These are phyloP conservation scores for Phaeosphaeria sp. DNA, from an alignment of 2,329 filamentous ascomycete genomes.

Conservation along the genomic window DNA sequence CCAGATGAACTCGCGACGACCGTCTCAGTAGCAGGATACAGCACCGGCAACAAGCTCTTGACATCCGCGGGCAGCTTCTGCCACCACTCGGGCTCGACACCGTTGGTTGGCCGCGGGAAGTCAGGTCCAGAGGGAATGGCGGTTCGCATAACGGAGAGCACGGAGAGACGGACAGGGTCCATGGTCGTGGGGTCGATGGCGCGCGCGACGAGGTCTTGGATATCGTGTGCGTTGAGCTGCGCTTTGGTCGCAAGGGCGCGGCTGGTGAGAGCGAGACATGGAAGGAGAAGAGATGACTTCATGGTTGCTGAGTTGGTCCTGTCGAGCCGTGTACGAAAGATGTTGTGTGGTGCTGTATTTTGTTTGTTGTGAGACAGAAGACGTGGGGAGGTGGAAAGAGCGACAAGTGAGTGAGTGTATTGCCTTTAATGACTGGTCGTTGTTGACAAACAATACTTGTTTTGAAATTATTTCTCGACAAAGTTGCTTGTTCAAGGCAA, in stretches of 20 bases:
- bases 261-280: not conserved
- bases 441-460: constrained; percentile 18
- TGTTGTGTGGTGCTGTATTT: constrained; percentile 2
- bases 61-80: constrained; percentile 17
- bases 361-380: not conserved
- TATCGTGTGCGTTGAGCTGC: not conserved
- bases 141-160: constrained; percentile 22
- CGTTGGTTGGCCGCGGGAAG: constrained; percentile 10
- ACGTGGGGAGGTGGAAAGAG: not conserved
- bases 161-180: constrained; percentile 18
- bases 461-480: not conserved
- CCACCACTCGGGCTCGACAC: constrained; percentile 19
- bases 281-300: constrained; percentile 7
- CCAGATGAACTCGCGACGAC: not conserved
- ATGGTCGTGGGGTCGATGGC: constrained; percentile 18
- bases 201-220: constrained; percentile 8
- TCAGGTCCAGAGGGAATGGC: constrained; percentile 14
- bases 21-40: constrained; percentile 16
- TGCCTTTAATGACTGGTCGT: not conserved
- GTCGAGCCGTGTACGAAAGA: not conserved
- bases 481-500: not conserved
- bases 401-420: constrained; percentile 1
- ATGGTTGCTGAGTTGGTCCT: constrained; percentile 3
- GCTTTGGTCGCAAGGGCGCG: not conserved
- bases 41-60: constrained; percentile 13